phyloP scores from a whole-genome alignment of 2,329 filamentous ascomycete genomes.

The Xylariaceae sp. region DNA sequence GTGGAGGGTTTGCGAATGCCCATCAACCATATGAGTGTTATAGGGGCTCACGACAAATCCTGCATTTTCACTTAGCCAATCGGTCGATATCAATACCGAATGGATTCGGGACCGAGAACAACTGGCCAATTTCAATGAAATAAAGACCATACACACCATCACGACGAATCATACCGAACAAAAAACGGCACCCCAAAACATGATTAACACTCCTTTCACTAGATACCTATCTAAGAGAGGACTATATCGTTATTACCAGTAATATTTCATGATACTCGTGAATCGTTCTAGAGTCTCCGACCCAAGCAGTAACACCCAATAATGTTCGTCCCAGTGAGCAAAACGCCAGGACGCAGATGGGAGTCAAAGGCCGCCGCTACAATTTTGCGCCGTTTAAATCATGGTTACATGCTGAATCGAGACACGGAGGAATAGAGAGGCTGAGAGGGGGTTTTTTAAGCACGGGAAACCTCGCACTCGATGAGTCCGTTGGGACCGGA shows the following conservation, averaged over 20 bases:
- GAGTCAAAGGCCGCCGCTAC: constrained; percentile 1
- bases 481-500: constrained; percentile 92
- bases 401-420: constrained; percentile 16
- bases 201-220: neutral
- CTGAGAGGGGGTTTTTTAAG: constrained; percentile 14
- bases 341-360: neutral
- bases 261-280: neutral
- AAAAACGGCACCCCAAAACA: neutral
- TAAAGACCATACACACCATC: neutral
- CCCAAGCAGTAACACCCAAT: neutral
- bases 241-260: neutral
- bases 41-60: too few species aligned
- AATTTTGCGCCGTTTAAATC: constrained; percentile 19
- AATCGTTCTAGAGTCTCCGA: neutral
- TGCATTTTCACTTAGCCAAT: too few species aligned
- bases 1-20: too few species aligned
- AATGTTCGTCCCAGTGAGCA: neutral
- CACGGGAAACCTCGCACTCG: constrained; percentile 76
- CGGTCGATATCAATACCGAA: too few species aligned
- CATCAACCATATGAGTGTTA: neutral
- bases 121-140: neutral
- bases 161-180: neutral
- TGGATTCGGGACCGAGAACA: too few species aligned
- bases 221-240: neutral
- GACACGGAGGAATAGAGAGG: neutral